These are phyloP conservation scores for Vanderwaltozyma yarrowii DNA, from an alignment of 805 yeast species.

Conservation along the genomic window DNA sequence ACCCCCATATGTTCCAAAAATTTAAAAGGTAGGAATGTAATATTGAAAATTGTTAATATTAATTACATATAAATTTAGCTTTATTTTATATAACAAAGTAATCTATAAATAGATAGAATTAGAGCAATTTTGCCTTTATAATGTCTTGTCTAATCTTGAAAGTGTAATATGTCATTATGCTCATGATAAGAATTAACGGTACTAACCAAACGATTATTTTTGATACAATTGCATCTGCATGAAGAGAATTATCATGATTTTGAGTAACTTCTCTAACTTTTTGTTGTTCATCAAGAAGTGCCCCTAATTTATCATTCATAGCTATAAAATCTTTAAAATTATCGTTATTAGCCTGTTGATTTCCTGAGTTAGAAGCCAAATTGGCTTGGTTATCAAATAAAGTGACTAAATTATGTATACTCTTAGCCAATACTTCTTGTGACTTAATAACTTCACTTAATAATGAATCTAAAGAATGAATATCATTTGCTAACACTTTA, in stretches of 20 bases:
- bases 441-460: conserved; percentile 15
- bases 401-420: conserved; percentile 11
- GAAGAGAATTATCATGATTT: conserved; percentile 9
- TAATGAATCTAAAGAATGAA: conserved; percentile 16
- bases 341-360: background rate
- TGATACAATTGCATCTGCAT: conserved; percentile 22
- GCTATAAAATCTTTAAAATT: conserved; percentile 21
- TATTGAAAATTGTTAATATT: background rate
- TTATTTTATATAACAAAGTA: too few species aligned
- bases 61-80: too few species aligned
- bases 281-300: conserved; percentile 21
- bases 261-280: conserved; percentile 19
- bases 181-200: conserved; percentile 22
- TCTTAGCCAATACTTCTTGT: conserved; percentile 16
- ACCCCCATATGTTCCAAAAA: conserved; percentile 31
- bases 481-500: conserved; percentile 27
- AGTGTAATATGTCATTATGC: conserved; percentile 27
- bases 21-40: too few species aligned
- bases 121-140: conserved; percentile 26
- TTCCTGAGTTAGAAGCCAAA: background rate
- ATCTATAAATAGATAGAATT: too few species aligned
- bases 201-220: conserved; percentile 22
- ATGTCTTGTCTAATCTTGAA: conserved; percentile 28
- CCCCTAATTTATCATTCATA: conserved; percentile 22
- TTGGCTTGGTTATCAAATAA: conserved; percentile 3